Conservation (phyloP, 1,139 yeast genomes). For the Blastobotrys persicus region DNA sequence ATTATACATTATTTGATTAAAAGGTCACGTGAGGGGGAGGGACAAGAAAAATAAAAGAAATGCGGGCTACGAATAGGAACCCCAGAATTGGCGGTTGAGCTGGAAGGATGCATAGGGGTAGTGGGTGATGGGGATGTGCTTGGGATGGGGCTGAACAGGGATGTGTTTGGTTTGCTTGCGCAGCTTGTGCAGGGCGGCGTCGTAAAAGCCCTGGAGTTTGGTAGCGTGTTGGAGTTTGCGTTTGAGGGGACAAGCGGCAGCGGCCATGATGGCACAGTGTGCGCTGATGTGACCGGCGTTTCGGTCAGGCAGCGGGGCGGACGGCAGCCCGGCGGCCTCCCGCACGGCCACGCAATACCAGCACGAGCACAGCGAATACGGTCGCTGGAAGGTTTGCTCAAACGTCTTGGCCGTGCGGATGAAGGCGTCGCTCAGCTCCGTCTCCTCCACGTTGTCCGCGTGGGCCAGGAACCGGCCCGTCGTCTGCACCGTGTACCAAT, state of each 20-base stretch:
- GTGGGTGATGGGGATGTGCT: not conserved
- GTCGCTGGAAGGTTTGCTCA: conserved; percentile 26
- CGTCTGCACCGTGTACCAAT: conserved; percentile 26
- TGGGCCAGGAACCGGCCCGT: conserved; percentile 33
- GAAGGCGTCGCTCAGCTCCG: conserved; percentile 29
- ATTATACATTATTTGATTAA: too few species aligned
- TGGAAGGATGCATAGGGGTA: not conserved
- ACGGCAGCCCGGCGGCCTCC: not conserved
- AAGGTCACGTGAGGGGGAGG: too few species aligned
- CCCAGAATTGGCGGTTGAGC: not conserved
- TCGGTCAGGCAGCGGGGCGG: not conserved
- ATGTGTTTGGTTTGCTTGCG: not conserved
- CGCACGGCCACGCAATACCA: conserved; percentile 31
- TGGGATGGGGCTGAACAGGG: not conserved
- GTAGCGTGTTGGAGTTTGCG: not conserved
- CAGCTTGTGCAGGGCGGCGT: not conserved
- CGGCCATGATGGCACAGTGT: not conserved
- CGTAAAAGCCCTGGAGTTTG: not conserved
- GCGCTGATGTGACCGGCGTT: not conserved
- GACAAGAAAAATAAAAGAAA: too few species aligned
- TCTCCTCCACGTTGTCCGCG: conserved; percentile 35
- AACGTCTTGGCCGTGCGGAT: conserved; percentile 30
- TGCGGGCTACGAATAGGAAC: too few species aligned
- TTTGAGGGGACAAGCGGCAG: not conserved
- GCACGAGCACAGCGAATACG: conserved; percentile 36